Evolutionary conservation across 305 asterid genomes (phyloP), one percentile per base, ranked within the genome.

Genomic region (Ajuga reptans): DNA sequence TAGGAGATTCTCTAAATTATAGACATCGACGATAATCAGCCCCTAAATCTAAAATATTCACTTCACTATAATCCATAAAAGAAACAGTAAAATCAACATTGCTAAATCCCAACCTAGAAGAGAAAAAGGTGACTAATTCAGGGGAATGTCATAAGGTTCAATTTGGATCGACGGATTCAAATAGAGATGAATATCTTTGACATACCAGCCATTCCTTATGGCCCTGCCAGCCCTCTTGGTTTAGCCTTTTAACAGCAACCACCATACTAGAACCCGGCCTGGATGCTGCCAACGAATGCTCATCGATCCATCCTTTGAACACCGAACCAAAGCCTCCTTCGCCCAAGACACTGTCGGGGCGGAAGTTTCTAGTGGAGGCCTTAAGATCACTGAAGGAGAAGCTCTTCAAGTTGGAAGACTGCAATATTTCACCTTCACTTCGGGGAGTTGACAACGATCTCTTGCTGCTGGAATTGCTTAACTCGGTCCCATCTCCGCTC

Each of bases 171-270:
- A n/a, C n/a, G n/a, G n/a, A n/a, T n/a, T n/a, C n/a, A n/a, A n/a
- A n/a, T n/a, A n/a, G n/a, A n/a, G n/a, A n/a, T n/a, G 63, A 72
- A 9, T 16, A n/a, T n/a, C n/a, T 8, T 39, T 24, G 41, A 78
- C 90, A 1, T 77, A 87, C 95, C 87, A 87, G 36, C 95, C 95
- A 87, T 77, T 87, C 95, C 75, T 76, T 77, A 79, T 85, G 95
- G 15, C 91, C 91, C 43, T 87, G 91, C 84, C 89, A 82, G 16
- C 91, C 89, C 7, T 85, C 91, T 75, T 85, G 95, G 76, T 83
- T 87, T 0, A 87, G 84, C 80, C 83, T 83, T 74, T 87, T 87
- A n/a, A 87, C 91, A 7, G 95, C 95, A 16, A 87, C 72, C 6
- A 81, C 84, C 24, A 80, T 67, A 27, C 95, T 87, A 0, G 82